These are phyloP conservation scores for Phytophthora cactorum DNA, from an alignment of 352 stramenopile genomes.

Conservation along the genomic window DNA sequence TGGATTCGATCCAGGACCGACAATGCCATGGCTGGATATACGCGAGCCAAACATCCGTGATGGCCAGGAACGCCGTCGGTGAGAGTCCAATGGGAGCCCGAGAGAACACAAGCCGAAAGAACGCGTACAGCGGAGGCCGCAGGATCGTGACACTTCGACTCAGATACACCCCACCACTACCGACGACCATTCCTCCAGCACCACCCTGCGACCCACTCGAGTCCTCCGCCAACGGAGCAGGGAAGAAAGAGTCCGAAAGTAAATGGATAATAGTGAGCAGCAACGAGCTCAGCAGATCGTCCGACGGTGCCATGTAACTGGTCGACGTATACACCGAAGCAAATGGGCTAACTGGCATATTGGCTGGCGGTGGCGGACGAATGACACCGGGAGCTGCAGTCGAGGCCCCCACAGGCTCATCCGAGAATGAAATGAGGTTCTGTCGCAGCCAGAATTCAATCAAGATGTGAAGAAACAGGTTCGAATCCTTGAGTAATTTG, in stretches of 20 bases:
- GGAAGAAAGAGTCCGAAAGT: slow-evolving; percentile 83
- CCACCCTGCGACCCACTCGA: slow-evolving; percentile 28
- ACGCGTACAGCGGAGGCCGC: slow-evolving; percentile 80
- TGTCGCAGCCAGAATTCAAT: slow-evolving; percentile 91
- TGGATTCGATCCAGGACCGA: slow-evolving; percentile 58
- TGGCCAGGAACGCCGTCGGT: slow-evolving; percentile 79
- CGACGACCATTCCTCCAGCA: slow-evolving; percentile 24
- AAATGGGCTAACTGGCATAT: slow-evolving; percentile 67
- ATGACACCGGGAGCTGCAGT: slow-evolving; percentile 30
- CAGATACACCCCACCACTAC: slow-evolving; percentile 65
- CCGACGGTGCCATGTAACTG: slow-evolving; percentile 84
- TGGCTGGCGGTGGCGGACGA: slow-evolving; percentile 16
- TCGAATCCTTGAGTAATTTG: slow-evolving; percentile 80
- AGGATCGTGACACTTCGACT: slow-evolving; percentile 79
- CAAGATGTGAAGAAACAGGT: slow-evolving; percentile 84
- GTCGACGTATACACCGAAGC: slow-evolving; percentile 81
- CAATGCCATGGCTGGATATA: slow-evolving; percentile 90
- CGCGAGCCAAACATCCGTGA: slow-evolving; percentile 87
- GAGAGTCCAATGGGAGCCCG: slow-evolving; percentile 79
- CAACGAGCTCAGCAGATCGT: slow-evolving; percentile 83
- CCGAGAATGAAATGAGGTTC: slow-evolving; percentile 86
- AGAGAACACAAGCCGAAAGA: slow-evolving; percentile 86
- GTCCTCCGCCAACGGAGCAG: slow-evolving; percentile 48
- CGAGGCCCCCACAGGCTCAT: slow-evolving; percentile 46
- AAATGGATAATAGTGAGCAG: slow-evolving; percentile 85